Evolutionary conservation across 1,139 yeast species (phyloP).

Genomic region (Lodderomyces metapsilosis): DNA sequence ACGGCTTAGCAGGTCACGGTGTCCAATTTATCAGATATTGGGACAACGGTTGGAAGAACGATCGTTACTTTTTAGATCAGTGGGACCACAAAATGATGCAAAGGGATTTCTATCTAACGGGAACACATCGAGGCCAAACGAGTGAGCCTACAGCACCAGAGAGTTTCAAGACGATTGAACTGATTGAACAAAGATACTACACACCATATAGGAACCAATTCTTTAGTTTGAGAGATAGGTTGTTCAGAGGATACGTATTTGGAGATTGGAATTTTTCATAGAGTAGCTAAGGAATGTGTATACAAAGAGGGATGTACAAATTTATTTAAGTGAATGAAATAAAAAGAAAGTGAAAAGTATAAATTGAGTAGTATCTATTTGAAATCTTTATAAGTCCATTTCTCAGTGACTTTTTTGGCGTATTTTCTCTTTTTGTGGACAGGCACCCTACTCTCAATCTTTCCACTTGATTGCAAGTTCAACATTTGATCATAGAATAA

Average conservation of each 20-base stretch:
- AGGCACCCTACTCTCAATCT: constrained; percentile 80
- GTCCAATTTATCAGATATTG: constrained; percentile 47
- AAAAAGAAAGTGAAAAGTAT: not conserved
- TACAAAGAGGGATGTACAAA: not conserved
- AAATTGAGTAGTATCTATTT: constrained; percentile 53
- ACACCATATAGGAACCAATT: constrained; percentile 51
- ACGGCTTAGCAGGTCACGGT: constrained; percentile 51
- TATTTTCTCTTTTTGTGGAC: constrained; percentile 65
- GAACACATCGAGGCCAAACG: constrained; percentile 67
- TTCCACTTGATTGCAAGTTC: constrained; percentile 78
- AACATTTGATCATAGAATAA: constrained; percentile 79
- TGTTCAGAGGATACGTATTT: constrained; percentile 48
- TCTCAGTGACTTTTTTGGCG: constrained; percentile 75
- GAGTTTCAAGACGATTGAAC: constrained; percentile 47
- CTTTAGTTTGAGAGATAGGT: constrained; percentile 49
- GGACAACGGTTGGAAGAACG: constrained; percentile 54
- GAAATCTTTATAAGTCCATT: constrained; percentile 90
- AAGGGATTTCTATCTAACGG: constrained; percentile 76
- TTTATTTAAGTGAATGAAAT: constrained; percentile 1
- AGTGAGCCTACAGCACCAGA: constrained; percentile 74
- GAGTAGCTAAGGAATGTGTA: constrained; percentile 1
- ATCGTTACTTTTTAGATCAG: constrained; percentile 44
- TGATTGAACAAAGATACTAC: constrained; percentile 41
- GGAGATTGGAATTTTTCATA: constrained; percentile 49
- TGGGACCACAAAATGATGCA: constrained; percentile 57